These are phyloP conservation scores for Zygotorulaspora danielsina DNA, from an alignment of 805 yeast species.

Conservation along the genomic window DNA sequence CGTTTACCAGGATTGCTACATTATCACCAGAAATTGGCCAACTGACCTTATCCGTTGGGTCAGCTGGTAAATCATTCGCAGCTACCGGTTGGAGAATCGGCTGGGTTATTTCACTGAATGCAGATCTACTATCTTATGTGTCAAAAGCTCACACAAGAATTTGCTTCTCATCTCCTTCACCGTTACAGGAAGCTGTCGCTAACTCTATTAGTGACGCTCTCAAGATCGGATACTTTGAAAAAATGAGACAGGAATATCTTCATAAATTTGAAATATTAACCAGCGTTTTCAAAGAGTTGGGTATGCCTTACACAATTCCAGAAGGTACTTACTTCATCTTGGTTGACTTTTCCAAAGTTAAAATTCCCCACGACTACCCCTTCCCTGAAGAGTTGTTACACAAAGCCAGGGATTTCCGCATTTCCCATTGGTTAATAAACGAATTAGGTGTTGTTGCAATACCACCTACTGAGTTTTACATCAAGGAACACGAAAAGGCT, in stretches of 20 bases:
- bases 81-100: slow-evolving; percentile 99
- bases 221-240: slow-evolving; percentile 60
- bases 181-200: slow-evolving; percentile 89
- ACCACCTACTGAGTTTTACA: slow-evolving; percentile 94
- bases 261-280: slow-evolving; percentile 72
- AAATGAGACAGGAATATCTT: slow-evolving; percentile 62
- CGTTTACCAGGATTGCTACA: slow-evolving; percentile 79
- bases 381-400: slow-evolving; percentile 65
- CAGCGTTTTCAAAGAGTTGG: slow-evolving; percentile 76
- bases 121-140: slow-evolving; percentile 75
- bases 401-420: slow-evolving; percentile 79
- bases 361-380: slow-evolving; percentile 66
- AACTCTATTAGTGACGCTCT: slow-evolving; percentile 64
- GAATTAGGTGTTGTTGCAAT: slow-evolving; percentile 94
- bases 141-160: slow-evolving; percentile 91
- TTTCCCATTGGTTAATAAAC: slow-evolving; percentile 88
- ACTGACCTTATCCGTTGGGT: slow-evolving; percentile 85
- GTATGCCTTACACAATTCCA: slow-evolving; percentile 83
- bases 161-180: slow-evolving; percentile 86
- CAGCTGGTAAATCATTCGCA: slow-evolving; percentile 98
- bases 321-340: slow-evolving; percentile 92
- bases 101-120: slow-evolving; percentile 78
- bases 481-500: slow-evolving; percentile 61
- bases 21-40: slow-evolving; percentile 72
- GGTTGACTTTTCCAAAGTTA: slow-evolving; percentile 79